Evolutionary conservation across 805 yeast genomes (phyloP), one percentile per base, ranked within the genome.

Genomic region (Saccharomyces cerevisiae): DNA sequence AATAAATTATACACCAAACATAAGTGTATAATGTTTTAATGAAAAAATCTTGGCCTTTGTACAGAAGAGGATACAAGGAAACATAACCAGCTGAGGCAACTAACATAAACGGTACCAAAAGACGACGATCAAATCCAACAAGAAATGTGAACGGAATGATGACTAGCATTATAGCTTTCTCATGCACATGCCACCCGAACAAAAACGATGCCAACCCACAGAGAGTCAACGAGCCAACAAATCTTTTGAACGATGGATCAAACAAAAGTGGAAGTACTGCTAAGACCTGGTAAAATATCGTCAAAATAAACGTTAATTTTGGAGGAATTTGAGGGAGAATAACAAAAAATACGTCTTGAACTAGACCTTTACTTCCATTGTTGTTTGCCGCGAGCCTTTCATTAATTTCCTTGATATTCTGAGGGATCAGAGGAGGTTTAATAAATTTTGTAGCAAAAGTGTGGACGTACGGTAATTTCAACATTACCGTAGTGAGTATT

Each of bases 141-240:
- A 91, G 70, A 66, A 94, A 84, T 6, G 94, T 79, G 68, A 89
- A 83, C 1, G 99, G 99, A 60, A 94, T 80, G 8, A 94, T 86
- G 2, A 92, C 85, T 22, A 91, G 69, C 76, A 94, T 78, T n/a
- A 94, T 82, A 0, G 98, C 98, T 77, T 94, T 94, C 70, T 94
- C 99, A 72, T 94, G 99, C 26, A 94, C 99, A 66, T 94, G 98
- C 97, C 98, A 94, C 4, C 99, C 99, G 71, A 94, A 94, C 50
- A 94, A 72, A 65, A 88, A 94, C 2, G 96, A 87, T 0, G 96
- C 84, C 71, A 82, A 89, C 3, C 95, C 98, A 71, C 98, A 92
- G 49, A 92, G 76, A 0, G 97, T 85, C 61, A 94, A 71, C 0
- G 91, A 81, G 0, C 96, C 97, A 17, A 91, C 69, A 61, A 94